These are phyloP conservation scores for Schizopora paradoxa DNA, from an alignment of 1,284 basidiomycete genomes.

Conservation along the genomic window DNA sequence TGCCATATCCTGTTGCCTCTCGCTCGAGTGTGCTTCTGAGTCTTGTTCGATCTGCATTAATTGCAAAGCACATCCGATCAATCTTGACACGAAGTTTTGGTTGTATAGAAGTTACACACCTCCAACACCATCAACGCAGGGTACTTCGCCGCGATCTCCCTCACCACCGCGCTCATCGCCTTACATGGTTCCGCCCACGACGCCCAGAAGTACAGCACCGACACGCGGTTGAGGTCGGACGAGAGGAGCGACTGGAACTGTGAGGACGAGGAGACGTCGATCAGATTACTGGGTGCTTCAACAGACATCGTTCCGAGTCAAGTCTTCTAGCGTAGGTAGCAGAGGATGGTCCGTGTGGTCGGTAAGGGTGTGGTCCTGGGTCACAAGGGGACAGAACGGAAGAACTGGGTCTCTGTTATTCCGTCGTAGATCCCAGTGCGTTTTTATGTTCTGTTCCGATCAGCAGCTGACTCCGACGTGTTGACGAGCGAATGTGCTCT, in stretches of 20 bases:
- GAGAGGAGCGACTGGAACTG: slow-evolving; percentile 76
- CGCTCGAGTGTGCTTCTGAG: too few species aligned
- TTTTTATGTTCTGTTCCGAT: too few species aligned
- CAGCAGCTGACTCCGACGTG: too few species aligned
- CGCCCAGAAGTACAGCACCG: slow-evolving; percentile 90
- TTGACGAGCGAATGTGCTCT: too few species aligned
- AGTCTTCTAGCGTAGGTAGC: too few species aligned
- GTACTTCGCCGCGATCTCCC: slow-evolving; percentile 69
- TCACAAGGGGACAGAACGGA: too few species aligned
- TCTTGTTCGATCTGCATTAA: neutral
- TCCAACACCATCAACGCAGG: slow-evolving; percentile 69
- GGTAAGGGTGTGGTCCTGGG: too few species aligned
- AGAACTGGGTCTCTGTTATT: too few species aligned
- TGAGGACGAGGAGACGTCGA: slow-evolving; percentile 54
- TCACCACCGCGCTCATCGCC: slow-evolving; percentile 77
- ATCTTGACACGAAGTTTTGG: slow-evolving; percentile 1
- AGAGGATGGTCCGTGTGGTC: too few species aligned
- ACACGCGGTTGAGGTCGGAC: slow-evolving; percentile 70
- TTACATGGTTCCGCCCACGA: slow-evolving; percentile 88
- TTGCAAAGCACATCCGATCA: too few species aligned
- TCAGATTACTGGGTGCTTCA: slow-evolving; percentile 36
- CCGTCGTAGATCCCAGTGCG: too few species aligned
- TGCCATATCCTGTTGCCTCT: slow-evolving; percentile 81
- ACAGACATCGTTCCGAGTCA: too few species aligned
- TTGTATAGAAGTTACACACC: slow-evolving; percentile 36